phyloP scores from a whole-genome alignment of 306 rosid genomes.

The Dalbergia oliveri region DNA sequence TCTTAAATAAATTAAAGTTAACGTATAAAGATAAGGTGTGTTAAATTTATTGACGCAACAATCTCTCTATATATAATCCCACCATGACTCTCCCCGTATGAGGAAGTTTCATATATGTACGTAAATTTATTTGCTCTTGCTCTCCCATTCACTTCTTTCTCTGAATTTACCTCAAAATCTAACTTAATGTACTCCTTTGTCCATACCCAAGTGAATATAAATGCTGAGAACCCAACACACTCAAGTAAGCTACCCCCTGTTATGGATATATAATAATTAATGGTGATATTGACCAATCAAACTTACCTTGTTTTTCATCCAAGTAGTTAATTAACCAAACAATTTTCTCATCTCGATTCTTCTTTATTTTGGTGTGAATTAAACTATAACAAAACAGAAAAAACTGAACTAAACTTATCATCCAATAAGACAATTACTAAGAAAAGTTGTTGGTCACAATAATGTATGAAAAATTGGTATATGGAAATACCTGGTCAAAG shows the following conservation, averaged over 20 bases:
- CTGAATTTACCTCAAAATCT: not conserved
- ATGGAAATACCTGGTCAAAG: not conserved
- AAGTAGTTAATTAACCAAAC: not conserved
- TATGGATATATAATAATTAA: not conserved
- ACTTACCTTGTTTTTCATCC: slow-evolving; percentile 9
- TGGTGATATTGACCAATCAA: not conserved
- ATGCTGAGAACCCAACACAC: not conserved
- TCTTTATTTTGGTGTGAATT: not conserved
- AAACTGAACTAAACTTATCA: not conserved
- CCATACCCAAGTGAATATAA: not conserved
- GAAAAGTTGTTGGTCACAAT: not conserved
- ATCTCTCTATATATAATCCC: not conserved
- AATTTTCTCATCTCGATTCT: not conserved
- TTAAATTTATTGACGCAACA: too few relatives aligned
- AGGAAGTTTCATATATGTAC: not conserved
- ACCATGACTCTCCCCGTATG: not conserved
- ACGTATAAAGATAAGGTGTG: too few relatives aligned
- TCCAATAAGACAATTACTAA: not conserved
- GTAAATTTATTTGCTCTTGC: not conserved
- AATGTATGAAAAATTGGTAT: not conserved
- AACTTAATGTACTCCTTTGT: not conserved
- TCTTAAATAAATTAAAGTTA: too few relatives aligned
- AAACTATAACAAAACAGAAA: not conserved
- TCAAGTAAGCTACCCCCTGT: not conserved
- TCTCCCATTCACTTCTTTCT: not conserved